Evolutionary conservation across 441 rosid species (phyloP), one percentile per base, ranked within the genome.

Genomic region (Erysimum cheiri): DNA sequence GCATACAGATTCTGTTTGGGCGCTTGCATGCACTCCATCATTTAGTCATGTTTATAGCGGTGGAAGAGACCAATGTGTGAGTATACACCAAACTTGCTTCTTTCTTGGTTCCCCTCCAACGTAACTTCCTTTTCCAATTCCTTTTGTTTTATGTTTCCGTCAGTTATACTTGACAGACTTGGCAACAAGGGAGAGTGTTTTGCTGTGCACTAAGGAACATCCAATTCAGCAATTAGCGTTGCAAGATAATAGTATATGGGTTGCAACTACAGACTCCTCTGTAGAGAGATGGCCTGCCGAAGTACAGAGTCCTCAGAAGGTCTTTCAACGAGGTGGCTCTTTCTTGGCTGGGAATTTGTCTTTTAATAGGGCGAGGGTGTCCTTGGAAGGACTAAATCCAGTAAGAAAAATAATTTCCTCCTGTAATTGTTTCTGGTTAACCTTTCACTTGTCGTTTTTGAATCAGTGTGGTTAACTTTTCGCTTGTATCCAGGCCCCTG

Each of bases 1-100:
- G 73, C 99, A 96, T 75, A 93, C 98, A 58, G 98, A 96, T 85
- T 93, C 98, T 83, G 98, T 96, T 63, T 93, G 99, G 99, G 92
- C 99, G 46, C 98, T 96, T 83, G 97, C 97, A 54, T 89, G 98
- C 85, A 86, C 91, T 65, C 88, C 99, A 11, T 77, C 97, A 10
- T 91, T 96, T 80, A 87, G 83, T 84, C 98, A 96, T 72, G 98
- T 93, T 78, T 96, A 93, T 74, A 96, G 99, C 62, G 99, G 99
- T 50, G 99, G 99, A 70, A 88, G 99, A 85, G 99, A 96, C 81
- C 89, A 82, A 75, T 91, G 94, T 79, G 98, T 96, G 70, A 91
- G 99, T 88, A 57, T 47, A 41, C 65, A 14, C 12, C 11, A 47
- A 46, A 40, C 49, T 35, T 14, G 17, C 4, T 4, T 72, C 10